These are phyloP conservation scores for Colletotrichum gigasporum DNA, from an alignment of 2,329 filamentous ascomycete genomes.

Conservation along the genomic window DNA sequence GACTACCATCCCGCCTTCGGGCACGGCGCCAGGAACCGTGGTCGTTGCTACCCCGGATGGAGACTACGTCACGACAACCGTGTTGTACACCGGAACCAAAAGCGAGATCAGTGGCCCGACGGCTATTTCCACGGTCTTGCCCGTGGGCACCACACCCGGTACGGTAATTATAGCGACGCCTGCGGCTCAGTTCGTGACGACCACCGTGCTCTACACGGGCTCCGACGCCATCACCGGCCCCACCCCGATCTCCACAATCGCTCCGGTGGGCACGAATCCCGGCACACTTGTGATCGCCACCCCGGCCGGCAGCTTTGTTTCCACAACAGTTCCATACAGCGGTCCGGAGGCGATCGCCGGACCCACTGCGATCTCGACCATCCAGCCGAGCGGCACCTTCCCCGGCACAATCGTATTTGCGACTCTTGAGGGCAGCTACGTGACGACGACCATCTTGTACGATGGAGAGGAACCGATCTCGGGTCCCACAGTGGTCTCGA, in stretches of 20 bases:
- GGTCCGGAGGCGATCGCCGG: neutral
- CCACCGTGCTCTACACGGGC: slow-evolving; percentile 10
- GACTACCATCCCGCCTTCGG: neutral
- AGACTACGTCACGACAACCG: neutral
- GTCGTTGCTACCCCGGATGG: neutral
- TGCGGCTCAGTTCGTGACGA: slow-evolving; percentile 6
- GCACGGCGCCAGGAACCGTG: neutral
- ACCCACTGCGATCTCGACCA: slow-evolving; percentile 12
- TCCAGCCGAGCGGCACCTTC: slow-evolving; percentile 10
- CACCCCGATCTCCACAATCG: slow-evolving; percentile 14
- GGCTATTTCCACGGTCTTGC: neutral
- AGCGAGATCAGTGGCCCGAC: neutral
- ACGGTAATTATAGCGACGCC: slow-evolving; percentile 13
- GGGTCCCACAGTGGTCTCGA: neutral
- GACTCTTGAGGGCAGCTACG: neutral
- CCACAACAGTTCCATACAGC: slow-evolving; percentile 7
- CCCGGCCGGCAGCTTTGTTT: slow-evolving; percentile 1
- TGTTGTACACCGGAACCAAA: neutral
- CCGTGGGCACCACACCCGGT: slow-evolving; percentile 15
- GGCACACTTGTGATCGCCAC: neutral
- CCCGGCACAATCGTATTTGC: neutral
- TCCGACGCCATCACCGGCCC: neutral
- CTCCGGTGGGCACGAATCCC: neutral
- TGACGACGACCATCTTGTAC: neutral
- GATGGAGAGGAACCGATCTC: neutral